phyloP scores from a whole-genome alignment of 2,329 filamentous ascomycete genomes.

The Paraconiothyrium sp. region DNA sequence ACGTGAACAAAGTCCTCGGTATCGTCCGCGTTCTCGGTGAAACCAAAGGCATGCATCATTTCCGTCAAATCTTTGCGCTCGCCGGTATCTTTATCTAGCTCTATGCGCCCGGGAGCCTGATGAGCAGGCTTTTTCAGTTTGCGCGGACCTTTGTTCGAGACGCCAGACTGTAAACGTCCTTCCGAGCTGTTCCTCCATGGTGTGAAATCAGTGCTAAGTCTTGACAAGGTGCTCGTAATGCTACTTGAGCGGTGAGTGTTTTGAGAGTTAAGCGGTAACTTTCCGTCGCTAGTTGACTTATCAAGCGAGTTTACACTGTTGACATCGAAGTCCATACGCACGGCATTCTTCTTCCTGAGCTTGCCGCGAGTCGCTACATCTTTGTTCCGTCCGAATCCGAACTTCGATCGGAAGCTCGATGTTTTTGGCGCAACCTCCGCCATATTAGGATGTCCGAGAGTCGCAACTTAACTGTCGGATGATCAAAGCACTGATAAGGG shows the following conservation, averaged over 20 bases:
- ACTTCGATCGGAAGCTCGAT: conserved; percentile 14
- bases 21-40: conserved; percentile 33
- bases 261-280: not conserved
- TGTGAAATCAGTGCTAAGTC: conserved; percentile 4
- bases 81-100: conserved; percentile 43
- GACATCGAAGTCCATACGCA: conserved; percentile 7
- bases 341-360: conserved; percentile 16
- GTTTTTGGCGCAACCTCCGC: conserved; percentile 12
- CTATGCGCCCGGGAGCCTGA: conserved; percentile 9
- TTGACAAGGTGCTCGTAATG: conserved; percentile 9
- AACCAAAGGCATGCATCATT: conserved; percentile 46
- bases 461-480: conserved; percentile 2
- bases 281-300: conserved; percentile 1
- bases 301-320: conserved; percentile 5
- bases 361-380: conserved; percentile 12
- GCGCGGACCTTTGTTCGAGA: conserved; percentile 6
- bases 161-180: conserved; percentile 3
- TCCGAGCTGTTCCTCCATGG: conserved; percentile 6
- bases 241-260: conserved; percentile 2
- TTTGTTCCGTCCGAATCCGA: conserved; percentile 17
- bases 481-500: not conserved
- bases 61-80: conserved; percentile 44
- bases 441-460: conserved; percentile 4
- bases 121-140: conserved; percentile 9
- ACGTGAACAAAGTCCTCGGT: conserved; percentile 27